Percentiles rank a stretch among this genome's conserved stretches.
phyloP scores from a whole-genome alignment of 306 rosid species.

The Castanea sativa region DNA sequence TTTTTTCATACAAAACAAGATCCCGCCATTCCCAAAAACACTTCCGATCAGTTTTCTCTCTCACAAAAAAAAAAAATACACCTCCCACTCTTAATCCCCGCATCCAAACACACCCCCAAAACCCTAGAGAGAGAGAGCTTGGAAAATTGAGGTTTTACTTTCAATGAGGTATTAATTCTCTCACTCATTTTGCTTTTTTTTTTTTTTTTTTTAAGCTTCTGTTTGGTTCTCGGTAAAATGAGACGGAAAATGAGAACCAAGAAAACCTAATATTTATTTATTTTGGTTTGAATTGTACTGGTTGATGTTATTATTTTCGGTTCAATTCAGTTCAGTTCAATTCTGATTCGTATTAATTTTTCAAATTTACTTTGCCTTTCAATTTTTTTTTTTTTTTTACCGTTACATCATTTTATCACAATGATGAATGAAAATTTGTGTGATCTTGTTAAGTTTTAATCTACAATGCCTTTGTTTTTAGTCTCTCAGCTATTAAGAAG shows the following conservation, averaged over 20 bases:
- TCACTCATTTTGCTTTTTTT: background rate
- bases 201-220: background rate
- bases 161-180: background rate
- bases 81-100: background rate
- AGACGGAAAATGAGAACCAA: background rate
- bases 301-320: too few species aligned
- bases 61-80: too few species aligned
- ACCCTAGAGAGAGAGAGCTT: background rate
- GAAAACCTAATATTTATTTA: too few species aligned
- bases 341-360: background rate
- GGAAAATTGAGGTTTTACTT: background rate
- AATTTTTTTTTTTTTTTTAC: too few species aligned
- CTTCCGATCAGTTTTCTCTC: too few species aligned
- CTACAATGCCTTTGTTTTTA: too few species aligned
- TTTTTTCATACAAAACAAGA: background rate
- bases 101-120: background rate
- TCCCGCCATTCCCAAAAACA: background rate
- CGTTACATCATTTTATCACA: too few species aligned
- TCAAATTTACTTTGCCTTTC: too few species aligned
- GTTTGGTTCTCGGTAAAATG: background rate
- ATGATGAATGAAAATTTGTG: too few species aligned
- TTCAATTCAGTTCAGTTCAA: background rate
- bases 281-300: too few species aligned
- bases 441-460: too few species aligned
- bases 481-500: too few species aligned